A percentile compares a stretch with the other conserved stretches of the same genome.
phyloP scores from a whole-genome alignment of 495 filamentous ascomycete species.

The Tuber melanosporum region DNA sequence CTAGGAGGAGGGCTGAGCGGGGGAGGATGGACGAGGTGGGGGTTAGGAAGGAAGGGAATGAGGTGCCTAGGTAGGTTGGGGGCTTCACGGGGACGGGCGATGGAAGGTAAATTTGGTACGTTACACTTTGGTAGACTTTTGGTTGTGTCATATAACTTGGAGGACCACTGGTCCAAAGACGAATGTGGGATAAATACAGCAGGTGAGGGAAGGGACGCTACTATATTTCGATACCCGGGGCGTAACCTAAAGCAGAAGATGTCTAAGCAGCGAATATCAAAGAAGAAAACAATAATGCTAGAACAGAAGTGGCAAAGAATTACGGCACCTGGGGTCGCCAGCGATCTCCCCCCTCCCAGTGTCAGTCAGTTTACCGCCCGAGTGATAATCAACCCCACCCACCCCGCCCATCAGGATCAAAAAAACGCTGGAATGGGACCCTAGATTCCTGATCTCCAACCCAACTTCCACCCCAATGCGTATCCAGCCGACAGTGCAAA shows the following conservation, averaged over 20 bases:
- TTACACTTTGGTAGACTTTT: background rate
- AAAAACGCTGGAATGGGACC: background rate
- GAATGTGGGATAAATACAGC: background rate
- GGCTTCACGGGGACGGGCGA: background rate
- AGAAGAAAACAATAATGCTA: background rate
- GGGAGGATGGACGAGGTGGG: constrained; percentile 37
- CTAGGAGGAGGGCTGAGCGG: constrained; percentile 53
- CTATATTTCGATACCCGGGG: background rate
- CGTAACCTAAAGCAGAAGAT: background rate
- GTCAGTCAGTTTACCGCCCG: background rate
- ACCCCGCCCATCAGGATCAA: no score
- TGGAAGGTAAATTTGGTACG: background rate
- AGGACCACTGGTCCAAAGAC: background rate
- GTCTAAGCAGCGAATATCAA: background rate
- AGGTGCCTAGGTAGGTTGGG: background rate
- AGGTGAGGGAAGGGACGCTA: background rate
- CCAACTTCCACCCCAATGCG: background rate
- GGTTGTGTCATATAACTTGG: background rate
- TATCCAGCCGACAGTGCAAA: no score
- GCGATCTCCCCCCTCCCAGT: background rate
- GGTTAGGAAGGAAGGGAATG: background rate
- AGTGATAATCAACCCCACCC: background rate
- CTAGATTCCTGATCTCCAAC: background rate
- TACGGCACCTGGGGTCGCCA: background rate
- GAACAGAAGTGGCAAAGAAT: background rate